Evolutionary conservation across 2,329 filamentous ascomycete species (phyloP), one percentile per base, ranked within the genome.

Genomic region (Fusarium penzigii): DNA sequence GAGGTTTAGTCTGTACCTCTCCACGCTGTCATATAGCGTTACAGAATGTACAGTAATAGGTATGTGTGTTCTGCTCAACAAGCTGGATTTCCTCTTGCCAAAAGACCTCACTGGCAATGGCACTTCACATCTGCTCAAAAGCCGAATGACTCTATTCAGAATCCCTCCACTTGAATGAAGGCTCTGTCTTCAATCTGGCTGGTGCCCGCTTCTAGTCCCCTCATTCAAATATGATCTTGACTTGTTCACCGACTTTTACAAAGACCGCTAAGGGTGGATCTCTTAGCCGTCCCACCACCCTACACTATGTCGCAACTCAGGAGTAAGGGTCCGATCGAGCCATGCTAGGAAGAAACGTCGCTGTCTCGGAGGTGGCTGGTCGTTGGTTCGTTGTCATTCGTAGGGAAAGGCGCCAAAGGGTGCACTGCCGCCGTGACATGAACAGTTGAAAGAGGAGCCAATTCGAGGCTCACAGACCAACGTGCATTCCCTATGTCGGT

Each of bases 171-270:
- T 48, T 50, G 34, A 39, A 39, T 50, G 34, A 39, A 39, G 47
- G 39, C 51, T 25, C 42, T 52, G 13, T 39, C 49, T 44, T 46
- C 20, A 46, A 52, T 59, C 55, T 65, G 53, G 54, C 53, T 58
- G 55, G 52, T 59, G 57, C 55, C 61, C 57, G 51, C 59, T 57
- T 44, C 40, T 49, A 29, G 55, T 29, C 62, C 57, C 61, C 60
- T 57, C 55, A 51, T 49, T 52, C 16, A 46, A 17, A 36, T 52
- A 52, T 46, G 48, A 54, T 45, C 55, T 55, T 55, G 55, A 54
- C 49, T 53, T 53, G 63, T 64, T 68, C 66, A 68, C 66, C 66
- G 66, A 68, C 66, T 68, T 68, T 68, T 66, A 53, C 56, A 45
- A 47, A 47, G 49, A 45, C 58, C 57, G 47, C 57, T 57, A 45